phyloP scores from a whole-genome alignment of 192 early-diverging fungal species.

The Phycomyces blakesleeanus region DNA sequence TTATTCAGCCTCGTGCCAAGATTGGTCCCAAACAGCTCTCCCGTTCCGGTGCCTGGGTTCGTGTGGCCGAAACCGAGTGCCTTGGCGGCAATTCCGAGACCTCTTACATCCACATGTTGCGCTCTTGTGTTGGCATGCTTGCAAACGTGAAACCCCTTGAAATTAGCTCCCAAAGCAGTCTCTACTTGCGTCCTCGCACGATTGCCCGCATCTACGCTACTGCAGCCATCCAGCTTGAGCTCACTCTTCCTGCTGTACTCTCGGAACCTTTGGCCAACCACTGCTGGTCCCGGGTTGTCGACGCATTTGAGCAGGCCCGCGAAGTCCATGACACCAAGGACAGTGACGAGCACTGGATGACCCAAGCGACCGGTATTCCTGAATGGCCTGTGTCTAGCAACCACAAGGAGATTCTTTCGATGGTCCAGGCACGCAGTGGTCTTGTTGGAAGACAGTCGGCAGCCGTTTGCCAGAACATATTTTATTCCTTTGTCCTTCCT shows the following conservation, averaged over 20 bases:
- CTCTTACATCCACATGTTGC: constrained; percentile 14
- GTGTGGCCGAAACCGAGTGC: constrained; percentile 11
- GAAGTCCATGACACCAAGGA: neutral
- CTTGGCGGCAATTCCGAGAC: constrained; percentile 12
- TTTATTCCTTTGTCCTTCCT: constrained; percentile 21
- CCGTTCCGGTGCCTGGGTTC: constrained; percentile 10
- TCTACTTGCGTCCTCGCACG: constrained; percentile 1
- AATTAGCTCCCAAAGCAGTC: too few relatives aligned
- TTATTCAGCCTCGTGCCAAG: constrained; percentile 5
- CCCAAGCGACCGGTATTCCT: neutral
- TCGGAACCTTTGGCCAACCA: neutral
- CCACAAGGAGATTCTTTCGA: constrained; percentile 8
- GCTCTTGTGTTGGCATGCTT: constrained; percentile 16
- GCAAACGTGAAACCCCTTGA: constrained; percentile 1
- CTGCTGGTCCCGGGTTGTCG: neutral
- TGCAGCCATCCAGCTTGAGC: constrained; percentile 15
- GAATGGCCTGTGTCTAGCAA: constrained; percentile 1
- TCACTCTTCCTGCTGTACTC: constrained; percentile 2
- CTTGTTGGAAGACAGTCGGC: constrained; percentile 1
- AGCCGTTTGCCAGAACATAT: neutral
- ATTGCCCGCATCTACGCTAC: constrained; percentile 10
- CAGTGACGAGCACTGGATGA: neutral
- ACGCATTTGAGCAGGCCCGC: neutral
- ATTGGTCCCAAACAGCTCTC: constrained; percentile 13
- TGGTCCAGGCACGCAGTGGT: constrained; percentile 6